These are phyloP conservation scores for Penicillium verhagenii DNA, from an alignment of 495 filamentous ascomycete genomes.

Conservation along the genomic window DNA sequence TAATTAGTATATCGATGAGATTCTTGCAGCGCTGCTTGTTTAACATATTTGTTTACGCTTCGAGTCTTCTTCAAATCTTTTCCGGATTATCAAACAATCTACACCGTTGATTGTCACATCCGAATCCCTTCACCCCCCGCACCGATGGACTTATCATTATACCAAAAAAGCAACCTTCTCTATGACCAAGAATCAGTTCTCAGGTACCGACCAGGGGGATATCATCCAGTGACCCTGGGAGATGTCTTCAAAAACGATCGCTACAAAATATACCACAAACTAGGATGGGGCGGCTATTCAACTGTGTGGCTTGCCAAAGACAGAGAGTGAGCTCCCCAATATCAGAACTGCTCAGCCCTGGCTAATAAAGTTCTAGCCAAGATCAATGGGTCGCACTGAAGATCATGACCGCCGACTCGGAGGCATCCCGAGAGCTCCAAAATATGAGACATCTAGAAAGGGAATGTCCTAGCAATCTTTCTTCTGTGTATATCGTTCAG, in stretches of 20 bases:
- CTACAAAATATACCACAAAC: conserved; percentile 76
- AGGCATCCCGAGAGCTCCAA: conserved; percentile 17
- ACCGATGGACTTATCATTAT: conserved; percentile 12
- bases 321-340: conserved; percentile 14
- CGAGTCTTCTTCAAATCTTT: too few species aligned
- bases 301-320: conserved; percentile 72
- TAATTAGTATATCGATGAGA: too few species aligned
- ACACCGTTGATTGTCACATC: too few species aligned
- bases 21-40: too few species aligned
- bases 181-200: conserved; percentile 22
- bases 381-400: conserved; percentile 34
- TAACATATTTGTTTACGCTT: too few species aligned
- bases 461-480: conserved; percentile 5
- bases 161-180: conserved; percentile 37
- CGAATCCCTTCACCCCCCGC: too few species aligned
- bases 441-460: conserved; percentile 6
- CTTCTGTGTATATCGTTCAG: conserved; percentile 26
- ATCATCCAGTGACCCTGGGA: conserved; percentile 78
- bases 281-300: conserved; percentile 86
- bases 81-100: too few species aligned
- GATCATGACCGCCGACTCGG: conserved; percentile 27
- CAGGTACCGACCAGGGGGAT: conserved; percentile 55
- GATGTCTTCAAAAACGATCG: conserved; percentile 83
- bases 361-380: conserved; percentile 8
- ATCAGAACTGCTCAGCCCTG: background rate